Evolutionary conservation across 2,329 filamentous ascomycete species (phyloP).

Genomic region (Colletotrichum costaricense): DNA sequence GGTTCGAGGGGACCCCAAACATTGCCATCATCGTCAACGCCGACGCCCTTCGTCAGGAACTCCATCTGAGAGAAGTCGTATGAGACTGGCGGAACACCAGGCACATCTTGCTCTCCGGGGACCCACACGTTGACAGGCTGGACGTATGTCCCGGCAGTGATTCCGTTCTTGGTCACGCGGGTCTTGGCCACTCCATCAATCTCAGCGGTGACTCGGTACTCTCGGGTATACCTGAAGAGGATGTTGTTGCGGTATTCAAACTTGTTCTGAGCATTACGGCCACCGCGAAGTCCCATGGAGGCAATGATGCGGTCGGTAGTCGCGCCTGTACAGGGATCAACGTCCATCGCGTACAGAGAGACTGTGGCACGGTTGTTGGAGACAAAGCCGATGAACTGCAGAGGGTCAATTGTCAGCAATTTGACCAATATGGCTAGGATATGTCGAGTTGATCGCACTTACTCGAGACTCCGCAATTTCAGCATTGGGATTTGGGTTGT

Average conservation of each 20-base stretch:
- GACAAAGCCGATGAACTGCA: conserved; percentile 46
- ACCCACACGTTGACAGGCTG: conserved; percentile 51
- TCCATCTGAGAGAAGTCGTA: conserved; percentile 50
- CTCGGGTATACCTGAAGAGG: conserved; percentile 46
- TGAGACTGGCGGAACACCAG: conserved; percentile 47
- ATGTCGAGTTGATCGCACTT: conserved; percentile 18
- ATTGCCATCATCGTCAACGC: conserved; percentile 47
- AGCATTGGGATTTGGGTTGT: conserved; percentile 47
- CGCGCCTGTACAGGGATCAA: conserved; percentile 49
- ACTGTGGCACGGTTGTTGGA: conserved; percentile 47
- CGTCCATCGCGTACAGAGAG: conserved; percentile 49
- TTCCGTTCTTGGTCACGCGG: conserved; percentile 46
- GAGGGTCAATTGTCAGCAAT: not conserved
- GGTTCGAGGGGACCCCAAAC: conserved; percentile 51
- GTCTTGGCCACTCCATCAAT: conserved; percentile 46
- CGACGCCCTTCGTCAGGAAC: conserved; percentile 49
- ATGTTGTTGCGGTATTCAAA: conserved; percentile 49
- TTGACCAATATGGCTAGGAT: not conserved
- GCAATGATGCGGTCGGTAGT: conserved; percentile 48
- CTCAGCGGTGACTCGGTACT: conserved; percentile 48
- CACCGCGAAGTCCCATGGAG: conserved; percentile 44
- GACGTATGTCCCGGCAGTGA: conserved; percentile 48
- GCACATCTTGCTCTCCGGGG: conserved; percentile 49
- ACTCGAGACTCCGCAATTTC: conserved; percentile 50
- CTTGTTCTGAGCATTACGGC: conserved; percentile 48